Percentiles rank a stretch among this genome's conserved stretches.
These are phyloP conservation scores for Mycena haematopus DNA, from an alignment of 768 basidiomycete genomes.

Conservation along the genomic window DNA sequence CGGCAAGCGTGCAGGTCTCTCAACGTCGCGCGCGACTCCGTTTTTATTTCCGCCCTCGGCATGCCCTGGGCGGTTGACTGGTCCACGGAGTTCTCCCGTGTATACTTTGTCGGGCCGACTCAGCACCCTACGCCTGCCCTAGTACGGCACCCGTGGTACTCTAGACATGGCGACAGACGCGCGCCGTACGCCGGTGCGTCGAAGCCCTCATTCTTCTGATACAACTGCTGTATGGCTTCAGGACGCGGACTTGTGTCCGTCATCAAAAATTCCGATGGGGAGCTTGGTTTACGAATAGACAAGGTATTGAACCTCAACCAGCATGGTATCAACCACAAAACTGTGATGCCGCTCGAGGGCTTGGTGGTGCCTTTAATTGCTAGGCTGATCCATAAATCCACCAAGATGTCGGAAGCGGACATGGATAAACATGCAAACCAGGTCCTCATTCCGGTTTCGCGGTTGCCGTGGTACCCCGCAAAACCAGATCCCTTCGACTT, in stretches of 20 bases:
- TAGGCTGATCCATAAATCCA: constrained; percentile 8
- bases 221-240: neutral
- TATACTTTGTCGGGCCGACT: constrained; percentile 1
- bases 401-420: constrained; percentile 15
- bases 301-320: constrained; percentile 3
- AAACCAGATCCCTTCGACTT: constrained; percentile 8
- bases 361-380: neutral
- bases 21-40: constrained; percentile 17
- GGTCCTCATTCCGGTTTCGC: neutral
- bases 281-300: constrained; percentile 20
- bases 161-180: neutral
- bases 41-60: constrained; percentile 18
- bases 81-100: constrained; percentile 13
- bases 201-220: neutral
- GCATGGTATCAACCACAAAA: neutral
- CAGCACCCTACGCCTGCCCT: constrained; percentile 3
- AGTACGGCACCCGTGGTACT: constrained; percentile 21
- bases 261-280: neutral
- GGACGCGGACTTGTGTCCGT: constrained; percentile 26
- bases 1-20: neutral
- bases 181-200: constrained; percentile 13
- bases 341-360: constrained; percentile 8
- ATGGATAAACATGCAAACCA: neutral
- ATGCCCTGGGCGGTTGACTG: constrained; percentile 16
- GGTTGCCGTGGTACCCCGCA: neutral